Evolutionary conservation across 306 rosid genomes (phyloP).

Genomic region (Myrica gale): DNA sequence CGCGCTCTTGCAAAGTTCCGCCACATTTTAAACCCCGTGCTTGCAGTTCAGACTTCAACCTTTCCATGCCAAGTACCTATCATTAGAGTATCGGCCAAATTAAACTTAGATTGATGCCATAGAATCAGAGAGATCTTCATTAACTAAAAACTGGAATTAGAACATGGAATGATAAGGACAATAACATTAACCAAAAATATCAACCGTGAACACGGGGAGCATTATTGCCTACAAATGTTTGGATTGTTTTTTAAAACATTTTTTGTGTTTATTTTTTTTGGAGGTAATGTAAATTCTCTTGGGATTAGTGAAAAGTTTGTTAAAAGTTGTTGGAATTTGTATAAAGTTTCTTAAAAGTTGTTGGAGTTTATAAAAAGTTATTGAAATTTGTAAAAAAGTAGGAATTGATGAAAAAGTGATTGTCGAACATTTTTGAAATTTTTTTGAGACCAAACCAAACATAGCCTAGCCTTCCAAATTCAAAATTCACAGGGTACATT

Average conservation of each 20-base stretch:
- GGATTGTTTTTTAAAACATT: too few species aligned
- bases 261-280: too few species aligned
- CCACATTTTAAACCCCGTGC: slow-evolving; percentile 82
- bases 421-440: too few species aligned
- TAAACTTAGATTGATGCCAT: neutral
- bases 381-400: too few species aligned
- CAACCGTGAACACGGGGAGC: neutral
- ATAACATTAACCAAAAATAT: neutral
- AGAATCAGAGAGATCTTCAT: neutral
- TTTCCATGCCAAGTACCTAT: slow-evolving; percentile 82
- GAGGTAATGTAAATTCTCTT: too few species aligned
- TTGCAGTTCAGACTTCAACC: slow-evolving; percentile 77
- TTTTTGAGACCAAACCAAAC: too few species aligned
- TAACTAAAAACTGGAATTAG: neutral
- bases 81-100: neutral
- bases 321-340: too few species aligned
- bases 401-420: too few species aligned
- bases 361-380: too few species aligned
- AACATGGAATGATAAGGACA: neutral
- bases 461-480: neutral
- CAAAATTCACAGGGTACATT: neutral
- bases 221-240: slow-evolving; percentile 3
- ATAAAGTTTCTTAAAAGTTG: too few species aligned
- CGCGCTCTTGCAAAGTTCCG: slow-evolving; percentile 86
- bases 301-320: too few species aligned